phyloP scores from a whole-genome alignment of 2,329 filamentous ascomycete species.

The Dactylonectria estremocensis region DNA sequence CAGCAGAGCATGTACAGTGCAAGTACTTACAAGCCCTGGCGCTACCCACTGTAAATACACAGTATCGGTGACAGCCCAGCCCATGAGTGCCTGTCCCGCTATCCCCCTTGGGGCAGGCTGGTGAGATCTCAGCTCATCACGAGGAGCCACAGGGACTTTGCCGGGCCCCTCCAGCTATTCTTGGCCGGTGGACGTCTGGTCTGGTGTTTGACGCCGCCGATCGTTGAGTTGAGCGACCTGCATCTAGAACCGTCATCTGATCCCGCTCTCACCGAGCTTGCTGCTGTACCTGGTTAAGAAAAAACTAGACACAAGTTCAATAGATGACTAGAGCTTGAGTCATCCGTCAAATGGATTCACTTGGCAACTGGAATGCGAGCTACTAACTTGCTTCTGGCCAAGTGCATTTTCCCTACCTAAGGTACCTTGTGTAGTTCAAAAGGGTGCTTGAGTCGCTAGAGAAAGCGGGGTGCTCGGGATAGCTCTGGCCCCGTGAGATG shows the following conservation, averaged over 20 bases:
- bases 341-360: not conserved
- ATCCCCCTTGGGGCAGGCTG: conserved; percentile 21
- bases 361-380: not conserved
- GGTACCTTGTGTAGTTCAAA: not conserved
- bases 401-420: too few relatives aligned
- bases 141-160: conserved; percentile 18
- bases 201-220: conserved; percentile 32
- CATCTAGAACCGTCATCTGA: conserved; percentile 32
- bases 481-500: not conserved
- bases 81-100: conserved; percentile 3
- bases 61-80: conserved; percentile 6
- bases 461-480: conserved; percentile 5
- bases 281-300: not conserved
- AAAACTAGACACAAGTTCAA: not conserved
- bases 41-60: conserved; percentile 15
- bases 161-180: conserved; percentile 19
- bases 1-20: conserved; percentile 4
- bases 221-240: conserved; percentile 29
- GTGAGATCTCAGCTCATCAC: conserved; percentile 29
- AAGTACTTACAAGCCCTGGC: not conserved
- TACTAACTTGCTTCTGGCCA: not conserved
- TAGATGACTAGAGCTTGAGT: not conserved
- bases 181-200: not conserved
- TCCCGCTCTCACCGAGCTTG: conserved; percentile 4
- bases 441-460: not conserved